Base-by-base conservation (phyloP, 83 land plant species). In the Thuja plicata region DNA sequence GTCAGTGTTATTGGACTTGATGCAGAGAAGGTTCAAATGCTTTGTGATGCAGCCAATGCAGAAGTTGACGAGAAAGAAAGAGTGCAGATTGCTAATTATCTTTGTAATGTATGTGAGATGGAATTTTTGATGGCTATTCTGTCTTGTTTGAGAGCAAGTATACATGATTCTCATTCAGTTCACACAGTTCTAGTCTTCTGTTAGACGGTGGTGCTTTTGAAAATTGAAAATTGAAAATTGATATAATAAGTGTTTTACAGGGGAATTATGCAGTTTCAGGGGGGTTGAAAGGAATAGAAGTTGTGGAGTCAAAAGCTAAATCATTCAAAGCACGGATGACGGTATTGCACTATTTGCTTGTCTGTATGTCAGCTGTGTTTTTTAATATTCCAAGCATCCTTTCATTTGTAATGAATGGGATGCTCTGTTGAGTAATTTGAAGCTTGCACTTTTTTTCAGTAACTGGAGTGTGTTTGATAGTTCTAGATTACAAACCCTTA, bases 191-290 rank as follows among this genome's bases (percentile, higher is more conserved):
- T 87, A 46, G 24, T 46, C 7, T 77, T 12, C 30, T 73, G 19
- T 87, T 87, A 16, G 48, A 37, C 43, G 6, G 13, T 16, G 43
- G 12, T 57, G 38, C 87, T 60, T 57, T 5, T 87, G 41, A 57
- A 38, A 24, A 12, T 60, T 8, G 41, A 57, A 38, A 24, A 12
- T 60, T 8, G 38, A 87, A 5, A 27, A 77, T 27, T 77, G 43
- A 87, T 87, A 48, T 43, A 41, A 38, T 27, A 19, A 12, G 40
- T 32, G 13, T 87, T 24, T 85, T 62, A 54, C 87, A 97, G 99
- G 99, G 99, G 55, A 98, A 98, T 74, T 98, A 98, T 94, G 99
- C 98, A 41, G 99, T 98, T 87, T 98, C 99, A 88, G 99, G 99
- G 50, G 99, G 99, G 50, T 87, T 97, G 52, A 97, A 97, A 92